These are phyloP conservation scores for Priceomyces carsonii DNA, from an alignment of 805 yeast genomes.

Conservation along the genomic window DNA sequence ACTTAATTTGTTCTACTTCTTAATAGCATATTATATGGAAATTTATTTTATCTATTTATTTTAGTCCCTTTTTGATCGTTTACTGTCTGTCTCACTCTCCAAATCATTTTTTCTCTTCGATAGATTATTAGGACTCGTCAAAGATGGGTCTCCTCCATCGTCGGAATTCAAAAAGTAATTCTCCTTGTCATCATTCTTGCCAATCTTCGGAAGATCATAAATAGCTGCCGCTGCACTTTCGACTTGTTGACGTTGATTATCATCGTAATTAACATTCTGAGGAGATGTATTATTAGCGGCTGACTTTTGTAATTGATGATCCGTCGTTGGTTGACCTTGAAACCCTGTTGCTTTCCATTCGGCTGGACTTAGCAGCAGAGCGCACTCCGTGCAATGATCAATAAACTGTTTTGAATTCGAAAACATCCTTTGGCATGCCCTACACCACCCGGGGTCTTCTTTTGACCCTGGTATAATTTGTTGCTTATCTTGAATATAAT, in stretches of 20 bases:
- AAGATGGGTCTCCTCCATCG: constrained; percentile 1
- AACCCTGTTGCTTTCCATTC: constrained; percentile 19
- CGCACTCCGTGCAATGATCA: constrained; percentile 66
- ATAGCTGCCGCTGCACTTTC: constrained; percentile 3
- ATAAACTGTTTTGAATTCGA: constrained; percentile 55
- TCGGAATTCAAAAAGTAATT: constrained; percentile 4
- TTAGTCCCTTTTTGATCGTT: no score
- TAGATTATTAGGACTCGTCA: neutral
- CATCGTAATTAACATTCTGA: constrained; percentile 3
- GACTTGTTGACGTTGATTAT: constrained; percentile 3
- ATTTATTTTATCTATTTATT: constrained; percentile 1
- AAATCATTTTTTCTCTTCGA: constrained; percentile 1
- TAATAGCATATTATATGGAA: constrained; percentile 2
- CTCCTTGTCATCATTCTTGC: constrained; percentile 6
- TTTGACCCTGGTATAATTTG: constrained; percentile 25
- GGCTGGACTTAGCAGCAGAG: constrained; percentile 29
- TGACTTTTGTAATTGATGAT: neutral
- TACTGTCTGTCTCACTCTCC: neutral
- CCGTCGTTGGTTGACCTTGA: neutral
- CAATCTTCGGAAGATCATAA: constrained; percentile 4
- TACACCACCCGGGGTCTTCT: constrained; percentile 67
- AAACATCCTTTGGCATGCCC: constrained; percentile 62
- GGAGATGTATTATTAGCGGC: neutral
- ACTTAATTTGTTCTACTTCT: constrained; percentile 1
- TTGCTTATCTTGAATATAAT: constrained; percentile 53